Percentiles rank a stretch among this genome's conserved stretches.
These are phyloP conservation scores for Saprolegnia diclina DNA, from an alignment of 352 stramenopile genomes.

Conservation along the genomic window DNA sequence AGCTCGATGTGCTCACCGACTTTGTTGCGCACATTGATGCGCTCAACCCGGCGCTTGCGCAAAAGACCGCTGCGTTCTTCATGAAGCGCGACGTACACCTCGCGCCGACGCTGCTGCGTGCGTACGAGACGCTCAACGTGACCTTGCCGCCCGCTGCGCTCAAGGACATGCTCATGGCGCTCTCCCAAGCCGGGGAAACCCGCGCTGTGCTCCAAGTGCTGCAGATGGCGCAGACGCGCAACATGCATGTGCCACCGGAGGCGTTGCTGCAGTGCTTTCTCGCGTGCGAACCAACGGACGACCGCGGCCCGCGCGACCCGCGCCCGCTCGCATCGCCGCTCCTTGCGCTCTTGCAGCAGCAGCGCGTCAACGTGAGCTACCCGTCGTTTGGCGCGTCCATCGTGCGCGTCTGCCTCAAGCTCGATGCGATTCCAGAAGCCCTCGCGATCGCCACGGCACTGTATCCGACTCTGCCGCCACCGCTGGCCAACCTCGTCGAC, in stretches of 20 bases:
- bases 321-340: neutral
- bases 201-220: neutral
- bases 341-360: neutral
- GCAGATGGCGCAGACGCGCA: constrained; percentile 2
- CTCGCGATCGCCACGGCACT: neutral
- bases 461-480: neutral
- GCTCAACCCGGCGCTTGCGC: neutral
- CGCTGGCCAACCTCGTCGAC: neutral
- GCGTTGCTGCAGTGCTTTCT: constrained; percentile 23
- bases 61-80: constrained; percentile 19
- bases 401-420: constrained; percentile 3
- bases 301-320: neutral
- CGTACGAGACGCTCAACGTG: constrained; percentile 7
- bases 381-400: constrained; percentile 8
- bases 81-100: constrained; percentile 5
- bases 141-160: neutral
- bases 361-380: neutral
- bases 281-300: neutral
- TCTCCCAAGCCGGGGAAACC: constrained; percentile 6
- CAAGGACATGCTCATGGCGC: constrained; percentile 10
- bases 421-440: neutral
- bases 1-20: constrained; percentile 1
- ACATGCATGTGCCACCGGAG: neutral
- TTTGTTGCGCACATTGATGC: neutral
- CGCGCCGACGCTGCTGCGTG: neutral